These are phyloP conservation scores for Hypomyces rosellus DNA, from an alignment of 2,329 filamentous ascomycete species.

Conservation along the genomic window DNA sequence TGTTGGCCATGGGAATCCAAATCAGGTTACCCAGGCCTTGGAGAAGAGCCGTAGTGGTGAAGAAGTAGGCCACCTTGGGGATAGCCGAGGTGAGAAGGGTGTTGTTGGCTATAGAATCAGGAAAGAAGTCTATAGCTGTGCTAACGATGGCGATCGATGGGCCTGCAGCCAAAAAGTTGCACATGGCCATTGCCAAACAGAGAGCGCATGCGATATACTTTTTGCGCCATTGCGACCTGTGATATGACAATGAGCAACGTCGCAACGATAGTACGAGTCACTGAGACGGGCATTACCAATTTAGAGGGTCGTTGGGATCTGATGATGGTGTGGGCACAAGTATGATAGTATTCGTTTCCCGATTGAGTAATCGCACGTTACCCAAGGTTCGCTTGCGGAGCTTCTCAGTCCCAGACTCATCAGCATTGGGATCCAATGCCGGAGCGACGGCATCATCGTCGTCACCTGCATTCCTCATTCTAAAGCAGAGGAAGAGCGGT, in stretches of 20 bases:
- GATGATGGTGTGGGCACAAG: constrained; percentile 43
- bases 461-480: neutral
- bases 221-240: constrained; percentile 39
- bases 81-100: constrained; percentile 29
- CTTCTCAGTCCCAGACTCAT: constrained; percentile 5
- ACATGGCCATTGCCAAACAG: constrained; percentile 48
- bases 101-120: constrained; percentile 22
- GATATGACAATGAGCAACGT: constrained; percentile 6
- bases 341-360: constrained; percentile 40
- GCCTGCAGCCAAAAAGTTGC: constrained; percentile 51
- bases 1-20: constrained; percentile 41
- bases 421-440: constrained; percentile 9
- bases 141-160: constrained; percentile 45
- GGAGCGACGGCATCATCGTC: constrained; percentile 5
- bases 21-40: constrained; percentile 42
- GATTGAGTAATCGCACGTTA: constrained; percentile 35
- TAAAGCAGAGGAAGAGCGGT: neutral
- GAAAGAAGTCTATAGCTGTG: constrained; percentile 42
- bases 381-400: constrained; percentile 28
- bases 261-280: neutral
- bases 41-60: constrained; percentile 43
- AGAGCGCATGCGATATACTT: constrained; percentile 44
- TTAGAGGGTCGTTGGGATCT: constrained; percentile 50
- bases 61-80: constrained; percentile 44
- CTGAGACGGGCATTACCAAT: constrained; percentile 36